Evolutionary conservation across 2,329 filamentous ascomycete genomes (phyloP).

Genomic region (Pseudopithomyces chartarum): DNA sequence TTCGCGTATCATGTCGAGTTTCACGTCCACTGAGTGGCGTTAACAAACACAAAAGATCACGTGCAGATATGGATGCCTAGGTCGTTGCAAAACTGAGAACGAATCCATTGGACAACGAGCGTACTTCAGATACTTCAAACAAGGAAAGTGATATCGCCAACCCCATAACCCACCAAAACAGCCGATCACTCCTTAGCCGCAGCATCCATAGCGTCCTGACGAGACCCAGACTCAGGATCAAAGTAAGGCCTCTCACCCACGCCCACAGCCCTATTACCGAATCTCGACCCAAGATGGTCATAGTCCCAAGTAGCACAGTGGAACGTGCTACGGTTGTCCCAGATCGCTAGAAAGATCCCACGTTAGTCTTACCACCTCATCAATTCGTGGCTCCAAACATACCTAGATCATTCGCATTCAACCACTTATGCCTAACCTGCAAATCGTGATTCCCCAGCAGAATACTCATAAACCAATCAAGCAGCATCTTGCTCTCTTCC

Average conservation of each 20-base stretch:
- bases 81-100: not conserved
- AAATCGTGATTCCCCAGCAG: constrained; percentile 47
- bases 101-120: not conserved
- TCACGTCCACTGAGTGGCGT: not conserved
- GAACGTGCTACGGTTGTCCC: constrained; percentile 65
- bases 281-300: constrained; percentile 52
- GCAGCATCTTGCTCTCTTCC: constrained; percentile 49
- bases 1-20: no score
- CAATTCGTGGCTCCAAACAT: not conserved
- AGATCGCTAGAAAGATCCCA: constrained; percentile 52
- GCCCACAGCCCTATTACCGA: constrained; percentile 58
- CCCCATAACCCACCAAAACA: not conserved
- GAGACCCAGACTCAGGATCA: constrained; percentile 45
- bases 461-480: constrained; percentile 50
- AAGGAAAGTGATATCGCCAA: not conserved
- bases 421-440: constrained; percentile 49
- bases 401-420: constrained; percentile 51
- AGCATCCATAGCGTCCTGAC: not conserved
- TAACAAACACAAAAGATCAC: not conserved
- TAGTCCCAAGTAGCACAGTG: constrained; percentile 67
- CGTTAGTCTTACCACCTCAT: no score
- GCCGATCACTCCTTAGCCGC: not conserved
- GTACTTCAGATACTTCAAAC: not conserved
- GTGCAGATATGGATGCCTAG: no score
- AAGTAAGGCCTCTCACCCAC: constrained; percentile 61